A percentile compares a stretch with the other conserved stretches of the same genome.
Evolutionary conservation across 176 grass and related monocot genomes (phyloP).

Genomic region (Zoysia pacifica): DNA sequence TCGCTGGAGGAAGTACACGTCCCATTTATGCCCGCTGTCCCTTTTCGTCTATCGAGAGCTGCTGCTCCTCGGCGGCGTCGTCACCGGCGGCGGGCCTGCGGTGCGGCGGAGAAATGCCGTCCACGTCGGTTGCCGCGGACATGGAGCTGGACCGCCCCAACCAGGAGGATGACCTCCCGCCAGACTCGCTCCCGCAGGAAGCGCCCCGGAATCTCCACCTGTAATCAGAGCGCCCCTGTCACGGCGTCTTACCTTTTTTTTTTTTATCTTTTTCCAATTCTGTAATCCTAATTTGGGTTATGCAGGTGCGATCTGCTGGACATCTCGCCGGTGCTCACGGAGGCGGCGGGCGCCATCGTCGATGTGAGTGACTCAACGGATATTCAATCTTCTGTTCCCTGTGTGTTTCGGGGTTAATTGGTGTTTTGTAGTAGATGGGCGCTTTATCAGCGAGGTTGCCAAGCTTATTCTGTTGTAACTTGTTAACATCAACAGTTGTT

Average conservation of each 20-base stretch:
- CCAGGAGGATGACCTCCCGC: neutral
- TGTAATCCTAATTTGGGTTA: neutral
- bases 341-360: conserved; percentile 92
- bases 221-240: neutral
- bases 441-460: neutral
- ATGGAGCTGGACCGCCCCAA: conserved; percentile 2
- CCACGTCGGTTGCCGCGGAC: neutral
- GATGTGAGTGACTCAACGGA: conserved; percentile 60
- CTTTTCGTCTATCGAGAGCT: neutral
- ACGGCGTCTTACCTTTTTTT: neutral
- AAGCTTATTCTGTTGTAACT: neutral
- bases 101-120: neutral
- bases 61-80: neutral
- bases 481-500: neutral
- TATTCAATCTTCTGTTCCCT: neutral
- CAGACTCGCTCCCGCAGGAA: neutral
- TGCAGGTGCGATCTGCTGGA: conserved; percentile 92
- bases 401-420: no score
- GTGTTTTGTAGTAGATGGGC: neutral
- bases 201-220: conserved; percentile 3
- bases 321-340: conserved; percentile 88
- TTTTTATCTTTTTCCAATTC: neutral
- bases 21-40: neutral
- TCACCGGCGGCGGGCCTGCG: neutral
- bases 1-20: neutral